phyloP scores from a whole-genome alignment of 441 rosid species.

The Pelargonium cotyledonis region DNA sequence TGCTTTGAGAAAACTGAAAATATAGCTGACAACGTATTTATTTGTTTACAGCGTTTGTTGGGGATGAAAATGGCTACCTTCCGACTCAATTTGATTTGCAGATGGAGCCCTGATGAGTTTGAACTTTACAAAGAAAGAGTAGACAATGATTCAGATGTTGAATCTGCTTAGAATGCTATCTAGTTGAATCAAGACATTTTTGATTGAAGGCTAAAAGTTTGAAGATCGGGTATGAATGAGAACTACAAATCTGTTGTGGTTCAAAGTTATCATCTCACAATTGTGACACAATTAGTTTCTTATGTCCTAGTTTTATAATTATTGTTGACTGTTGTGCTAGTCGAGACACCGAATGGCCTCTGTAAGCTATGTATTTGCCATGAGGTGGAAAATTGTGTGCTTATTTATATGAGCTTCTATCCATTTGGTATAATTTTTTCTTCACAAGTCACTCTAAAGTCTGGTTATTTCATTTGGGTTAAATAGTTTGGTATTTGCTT shows the following conservation, averaged over 20 bases:
- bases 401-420: neutral
- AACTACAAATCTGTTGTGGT: neutral
- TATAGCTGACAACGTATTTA: neutral
- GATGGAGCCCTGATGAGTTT: slow-evolving; percentile 74
- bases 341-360: neutral
- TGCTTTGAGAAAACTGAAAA: neutral
- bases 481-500: too few species aligned
- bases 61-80: slow-evolving; percentile 89
- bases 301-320: too few species aligned
- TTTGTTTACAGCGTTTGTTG: slow-evolving; percentile 62
- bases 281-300: neutral
- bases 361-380: slow-evolving; percentile 3
- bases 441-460: too few species aligned
- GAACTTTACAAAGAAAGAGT: slow-evolving; percentile 64
- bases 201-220: too few species aligned
- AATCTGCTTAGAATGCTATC: slow-evolving; percentile 36
- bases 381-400: neutral
- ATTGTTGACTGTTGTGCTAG: too few species aligned
- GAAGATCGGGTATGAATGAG: neutral
- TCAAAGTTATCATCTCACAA: neutral
- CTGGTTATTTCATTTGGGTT: too few species aligned
- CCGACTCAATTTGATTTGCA: slow-evolving; percentile 66
- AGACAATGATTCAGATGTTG: slow-evolving; percentile 61
- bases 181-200: neutral
- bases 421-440: too few species aligned